Evolutionary conservation across 352 stramenopile species (phyloP), one percentile per base, ranked within the genome.

Genomic region (Aphanomyces euteiches): DNA sequence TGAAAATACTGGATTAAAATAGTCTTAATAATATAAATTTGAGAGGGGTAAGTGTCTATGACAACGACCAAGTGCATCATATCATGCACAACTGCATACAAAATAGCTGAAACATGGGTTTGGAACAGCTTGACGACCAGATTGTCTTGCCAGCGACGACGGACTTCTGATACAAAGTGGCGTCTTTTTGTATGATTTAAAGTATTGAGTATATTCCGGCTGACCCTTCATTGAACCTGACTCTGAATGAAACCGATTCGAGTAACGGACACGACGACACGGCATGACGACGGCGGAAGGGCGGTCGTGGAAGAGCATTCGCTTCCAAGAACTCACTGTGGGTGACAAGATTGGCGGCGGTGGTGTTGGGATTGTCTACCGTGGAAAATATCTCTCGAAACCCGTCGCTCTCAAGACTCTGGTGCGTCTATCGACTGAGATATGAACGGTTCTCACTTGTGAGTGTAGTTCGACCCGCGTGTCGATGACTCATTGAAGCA

Each of bases 401-500:
- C 77, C 77, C 3, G 87, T 97, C 13, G 91, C 91, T 5, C 73
- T 97, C 57, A 97, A 97, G 74, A 95, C 87, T 3, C 79, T 97
- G 48, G 90, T 97, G 58, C 56, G 72, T 21, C 28, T 21, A 36
- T 5, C 45, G 56, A 43, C n/a, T 19, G 47, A 15, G 19, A 19
- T n/a, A 41, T n/a, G 36, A 38, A 10, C 50, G 12, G 6, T n/a
- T n/a, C 41, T 15, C 2, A 15, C 12, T 36, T 47, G 40, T 60
- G 56, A 45, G 5, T 66, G n/a, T 64, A 92, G 88, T 96, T 96
- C 74, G 85, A 96, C 73, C 82, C 86, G 15, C 79, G 90, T 4
- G 80, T 97, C 47, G 87, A 96, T 68, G 78, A 86, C 34, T 78
- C 76, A 1, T 78, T 97, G 17, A 96, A 95, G 72, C 77, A 93